Conservation (phyloP, 2,329 filamentous ascomycete species). For the Aspergillus jensenii region DNA sequence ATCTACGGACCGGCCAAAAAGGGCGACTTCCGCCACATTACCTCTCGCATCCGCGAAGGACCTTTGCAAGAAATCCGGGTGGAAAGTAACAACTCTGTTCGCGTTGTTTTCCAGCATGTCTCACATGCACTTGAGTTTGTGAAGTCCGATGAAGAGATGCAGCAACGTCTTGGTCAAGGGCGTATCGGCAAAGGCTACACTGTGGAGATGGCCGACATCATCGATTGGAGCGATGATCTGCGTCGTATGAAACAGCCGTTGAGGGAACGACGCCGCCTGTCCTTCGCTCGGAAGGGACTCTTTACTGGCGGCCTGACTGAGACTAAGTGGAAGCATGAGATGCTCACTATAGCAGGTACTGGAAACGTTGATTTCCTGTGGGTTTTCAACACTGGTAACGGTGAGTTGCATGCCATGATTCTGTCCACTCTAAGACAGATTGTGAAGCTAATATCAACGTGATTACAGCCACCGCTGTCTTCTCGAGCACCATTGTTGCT, state of each 20-base stretch:
- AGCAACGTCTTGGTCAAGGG: constrained; percentile 28
- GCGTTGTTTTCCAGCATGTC: constrained; percentile 41
- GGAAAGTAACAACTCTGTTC: constrained; percentile 25
- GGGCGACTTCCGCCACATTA: constrained; percentile 30
- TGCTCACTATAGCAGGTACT: constrained; percentile 33
- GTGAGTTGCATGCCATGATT: constrained; percentile 25
- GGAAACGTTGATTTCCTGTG: constrained; percentile 42
- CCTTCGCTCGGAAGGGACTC: constrained; percentile 40
- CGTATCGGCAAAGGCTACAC: constrained; percentile 34
- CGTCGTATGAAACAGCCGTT: constrained; percentile 35
- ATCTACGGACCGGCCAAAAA: constrained; percentile 24
- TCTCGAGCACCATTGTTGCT: constrained; percentile 38
- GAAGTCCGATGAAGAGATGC: constrained; percentile 29
- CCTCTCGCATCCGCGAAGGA: constrained; percentile 39
- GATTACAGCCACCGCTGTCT: constrained; percentile 37
- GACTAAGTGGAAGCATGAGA: constrained; percentile 36
- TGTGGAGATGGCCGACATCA: constrained; percentile 29
- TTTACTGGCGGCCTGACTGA: constrained; percentile 35
- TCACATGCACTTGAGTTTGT: constrained; percentile 36
- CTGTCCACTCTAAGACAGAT: not conserved
- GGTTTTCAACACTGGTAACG: constrained; percentile 45
- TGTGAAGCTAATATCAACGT: constrained; percentile 12
- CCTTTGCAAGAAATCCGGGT: constrained; percentile 40
- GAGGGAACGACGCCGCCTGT: constrained; percentile 42
- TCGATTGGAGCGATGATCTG: constrained; percentile 36